Conservation (phyloP, 352 stramenopile species). For the Globisporangium barbulae region DNA sequence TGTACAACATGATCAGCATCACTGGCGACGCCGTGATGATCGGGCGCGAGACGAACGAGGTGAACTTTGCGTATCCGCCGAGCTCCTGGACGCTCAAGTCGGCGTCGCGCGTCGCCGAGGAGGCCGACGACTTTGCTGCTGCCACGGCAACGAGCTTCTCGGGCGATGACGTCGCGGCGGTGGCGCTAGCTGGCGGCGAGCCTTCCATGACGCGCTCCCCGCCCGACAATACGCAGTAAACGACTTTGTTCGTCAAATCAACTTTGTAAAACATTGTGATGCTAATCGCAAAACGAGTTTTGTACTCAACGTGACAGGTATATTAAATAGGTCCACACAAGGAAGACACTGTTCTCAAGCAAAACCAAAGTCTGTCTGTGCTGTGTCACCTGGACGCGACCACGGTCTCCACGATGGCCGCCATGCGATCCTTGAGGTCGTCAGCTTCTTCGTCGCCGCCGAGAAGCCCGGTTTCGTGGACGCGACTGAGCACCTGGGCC, state of each 20-base stretch:
- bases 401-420: conserved; percentile 31
- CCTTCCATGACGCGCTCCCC: neutral
- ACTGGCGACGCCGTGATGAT: conserved; percentile 85
- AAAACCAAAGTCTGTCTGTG: neutral
- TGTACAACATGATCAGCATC: conserved; percentile 92
- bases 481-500: conserved; percentile 25
- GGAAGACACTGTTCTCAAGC: neutral
- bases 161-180: neutral
- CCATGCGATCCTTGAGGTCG: conserved; percentile 33
- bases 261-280: neutral
- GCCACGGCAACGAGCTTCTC: conserved; percentile 6
- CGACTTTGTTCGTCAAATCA: neutral
- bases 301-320: neutral
- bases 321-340: conserved; percentile 5
- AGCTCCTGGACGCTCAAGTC: conserved; percentile 33
- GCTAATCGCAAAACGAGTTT: neutral
- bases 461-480: conserved; percentile 17
- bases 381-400: conserved; percentile 11
- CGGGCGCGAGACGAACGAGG: conserved; percentile 42
- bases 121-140: conserved; percentile 12
- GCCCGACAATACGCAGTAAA: conserved; percentile 1
- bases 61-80: conserved; percentile 26
- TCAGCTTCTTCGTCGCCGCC: conserved; percentile 11
- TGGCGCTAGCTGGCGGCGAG: no score
- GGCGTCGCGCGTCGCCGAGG: conserved; percentile 14